Base-by-base conservation (phyloP, 139 green algal genomes). In the Chlorokybus atmophyticus region DNA sequence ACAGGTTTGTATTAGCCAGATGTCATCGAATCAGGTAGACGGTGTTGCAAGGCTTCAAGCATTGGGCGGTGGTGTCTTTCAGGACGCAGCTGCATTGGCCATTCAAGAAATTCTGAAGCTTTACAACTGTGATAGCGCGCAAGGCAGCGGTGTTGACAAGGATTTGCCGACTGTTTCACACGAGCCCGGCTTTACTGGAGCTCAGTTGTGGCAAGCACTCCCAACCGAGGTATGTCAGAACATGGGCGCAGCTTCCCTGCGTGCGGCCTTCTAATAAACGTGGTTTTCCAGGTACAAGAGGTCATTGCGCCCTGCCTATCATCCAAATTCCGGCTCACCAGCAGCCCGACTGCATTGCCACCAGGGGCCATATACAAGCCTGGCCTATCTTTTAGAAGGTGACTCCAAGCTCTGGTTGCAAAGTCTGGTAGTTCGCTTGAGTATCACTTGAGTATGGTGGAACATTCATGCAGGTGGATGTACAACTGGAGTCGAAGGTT, bases 321-420 rank as follows among this genome's bases (percentile, higher is more conserved):
- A 14, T 44, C 35, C 10, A 44, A 44, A 14, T 44, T 21, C 14
- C 10, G 14, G 14, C 35, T 44, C 35, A 44, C 14, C 10, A 10
- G 35, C 35, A 44, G 10, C 10, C 10, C 10, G 10, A 14, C 35
- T 44, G 35, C 10, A 14, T 14, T 44, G 14, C 35, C 35, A 14
- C 35, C 10, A 14, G 35, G 35, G 10, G 10, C 35, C 35, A 14
- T 44, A 10, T 44, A 14, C 31, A 27, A 14, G 24, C 32, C 26
- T 50, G 64, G 41, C 3, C 70, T 75, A 24, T 71, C 60, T 31
- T 90, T 85, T 69, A 56, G 71, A 10, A 67, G 75, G 24, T 94
- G 85, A 84, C 71, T 94, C 1, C 50, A 73, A n/a, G 24, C 48
- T 73, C 17, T 94, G 84, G 84, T 73, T 86, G 3, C 70, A 71